Evolutionary conservation across 305 asterid genomes (phyloP), one percentile per base, ranked within the genome.

Genomic region (Fraxinus nigra): DNA sequence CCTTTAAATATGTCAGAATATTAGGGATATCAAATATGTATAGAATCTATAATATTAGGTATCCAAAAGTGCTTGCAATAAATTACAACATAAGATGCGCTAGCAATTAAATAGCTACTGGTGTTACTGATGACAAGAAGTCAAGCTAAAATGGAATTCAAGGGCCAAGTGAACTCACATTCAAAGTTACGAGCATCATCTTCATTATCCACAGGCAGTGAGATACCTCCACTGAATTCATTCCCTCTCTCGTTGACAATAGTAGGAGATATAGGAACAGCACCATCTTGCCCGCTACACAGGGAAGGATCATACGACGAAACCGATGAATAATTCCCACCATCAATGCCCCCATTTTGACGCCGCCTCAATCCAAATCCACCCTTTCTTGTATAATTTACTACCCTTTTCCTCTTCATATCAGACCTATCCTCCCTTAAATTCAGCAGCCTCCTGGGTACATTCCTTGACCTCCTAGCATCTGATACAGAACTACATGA

Each of bases 361-460:
- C 89, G 90, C 54, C 78, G 85, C 48, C 89, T 88, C 82, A 90
- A 11, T 82, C 28, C 67, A 56, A 51, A 51, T 51, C 93, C 88
- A 79, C 91, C 86, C 88, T 89, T 85, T 7, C 86, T 80, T 84
- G 91, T 88, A 80, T 83, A 87, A 80, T 85, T 85, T 83, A 79
- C 46, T 6, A 85, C 84, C 85, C 89, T 89, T 85, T 94, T 96
- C 77, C 95, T 97, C 91, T 92, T 94, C 82, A 90, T 59, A 89
- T 88, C 92, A 89, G 87, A 84, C 87, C 86, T 85, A 76, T 87
- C 93, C 10, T 77, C 81, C 78, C 81, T 78, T 9, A 65, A 75
- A 87, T 83, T 79, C 37, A 83, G 72, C 56, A 78, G 83, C 85
- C 82, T 77, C 79, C 88, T 74, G 76, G 48, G 75, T 84, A 81